A percentile compares a stretch with the other conserved stretches of the same genome.
Conservation (phyloP, 2,329 filamentous ascomycete genomes). For the Emmonsiellopsis sp. region DNA sequence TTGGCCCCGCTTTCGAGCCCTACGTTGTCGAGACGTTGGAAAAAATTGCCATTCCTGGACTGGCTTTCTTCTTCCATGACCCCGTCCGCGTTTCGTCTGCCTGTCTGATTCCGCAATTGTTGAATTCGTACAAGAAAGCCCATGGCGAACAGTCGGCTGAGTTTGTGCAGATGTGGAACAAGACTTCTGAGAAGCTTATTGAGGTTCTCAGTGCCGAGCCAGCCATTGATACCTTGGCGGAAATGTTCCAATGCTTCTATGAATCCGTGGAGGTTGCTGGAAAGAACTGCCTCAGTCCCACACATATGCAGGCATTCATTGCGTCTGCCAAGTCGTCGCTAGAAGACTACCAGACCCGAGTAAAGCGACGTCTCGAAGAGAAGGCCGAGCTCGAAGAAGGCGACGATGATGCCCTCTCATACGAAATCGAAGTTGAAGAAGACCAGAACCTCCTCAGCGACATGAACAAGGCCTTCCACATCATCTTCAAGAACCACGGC, state of each 20-base stretch:
- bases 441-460: slow-evolving; percentile 94
- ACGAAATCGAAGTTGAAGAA: slow-evolving; percentile 86
- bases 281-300: slow-evolving; percentile 65
- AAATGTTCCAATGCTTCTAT: slow-evolving; percentile 99
- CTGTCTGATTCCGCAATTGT: slow-evolving; percentile 84
- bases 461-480: slow-evolving; percentile 99
- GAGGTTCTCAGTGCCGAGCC: slow-evolving; percentile 91
- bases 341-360: slow-evolving; percentile 85
- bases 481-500: slow-evolving; percentile 95
- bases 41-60: slow-evolving; percentile 84
- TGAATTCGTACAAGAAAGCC: slow-evolving; percentile 89
- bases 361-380: slow-evolving; percentile 75
- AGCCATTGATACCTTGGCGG: slow-evolving; percentile 88
- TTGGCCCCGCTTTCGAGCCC: slow-evolving; percentile 86
- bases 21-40: slow-evolving; percentile 93
- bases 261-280: slow-evolving; percentile 93
- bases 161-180: slow-evolving; percentile 73
- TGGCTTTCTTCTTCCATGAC: slow-evolving; percentile 99
- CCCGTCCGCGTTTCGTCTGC: slow-evolving; percentile 91
- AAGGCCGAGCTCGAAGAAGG: slow-evolving; percentile 76
- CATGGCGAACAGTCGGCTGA: slow-evolving; percentile 74
- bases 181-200: slow-evolving; percentile 79
- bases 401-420: slow-evolving; percentile 81
- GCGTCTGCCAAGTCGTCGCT: slow-evolving; percentile 75
- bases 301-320: slow-evolving; percentile 82